Evolutionary conservation across 805 yeast species (phyloP).

Genomic region (Saccharomyces mikatae): DNA sequence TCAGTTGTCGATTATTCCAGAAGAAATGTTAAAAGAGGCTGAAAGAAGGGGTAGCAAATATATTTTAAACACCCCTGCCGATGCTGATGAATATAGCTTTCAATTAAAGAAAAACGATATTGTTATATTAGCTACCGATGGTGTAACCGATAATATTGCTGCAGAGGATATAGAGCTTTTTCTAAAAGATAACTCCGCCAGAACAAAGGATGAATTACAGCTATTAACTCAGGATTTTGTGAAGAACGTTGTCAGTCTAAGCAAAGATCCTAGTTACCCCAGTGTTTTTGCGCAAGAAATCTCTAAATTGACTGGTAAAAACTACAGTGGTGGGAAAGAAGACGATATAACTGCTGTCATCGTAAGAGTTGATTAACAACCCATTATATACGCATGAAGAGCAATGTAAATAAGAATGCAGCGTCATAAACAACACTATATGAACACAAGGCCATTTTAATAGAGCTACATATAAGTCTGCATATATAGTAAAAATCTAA

Average conservation of each 20-base stretch:
- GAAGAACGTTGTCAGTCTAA: conserved; percentile 53
- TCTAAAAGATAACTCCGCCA: conserved; percentile 42
- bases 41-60: conserved; percentile 49
- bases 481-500: not conserved
- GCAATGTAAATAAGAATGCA: not conserved
- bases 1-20: conserved; percentile 81
- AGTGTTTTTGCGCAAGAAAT: conserved; percentile 77
- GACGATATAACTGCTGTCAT: conserved; percentile 87
- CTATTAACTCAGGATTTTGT: conserved; percentile 51
- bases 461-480: not conserved
- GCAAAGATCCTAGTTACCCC: conserved; percentile 65
- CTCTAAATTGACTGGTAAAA: conserved; percentile 10
- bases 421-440: not conserved
- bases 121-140: conserved; percentile 85
- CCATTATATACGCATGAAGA: not conserved
- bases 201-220: conserved; percentile 32
- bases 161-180: conserved; percentile 63
- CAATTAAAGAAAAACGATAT: conserved; percentile 65
- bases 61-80: conserved; percentile 61
- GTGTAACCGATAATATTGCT: conserved; percentile 79
- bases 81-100: conserved; percentile 60
- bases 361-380: conserved; percentile 44
- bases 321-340: conserved; percentile 83
- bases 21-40: conserved; percentile 45
- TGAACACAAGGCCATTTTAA: not conserved